Evolutionary conservation across 2,329 filamentous ascomycete genomes (phyloP).

Genomic region (Beauveria sp.): DNA sequence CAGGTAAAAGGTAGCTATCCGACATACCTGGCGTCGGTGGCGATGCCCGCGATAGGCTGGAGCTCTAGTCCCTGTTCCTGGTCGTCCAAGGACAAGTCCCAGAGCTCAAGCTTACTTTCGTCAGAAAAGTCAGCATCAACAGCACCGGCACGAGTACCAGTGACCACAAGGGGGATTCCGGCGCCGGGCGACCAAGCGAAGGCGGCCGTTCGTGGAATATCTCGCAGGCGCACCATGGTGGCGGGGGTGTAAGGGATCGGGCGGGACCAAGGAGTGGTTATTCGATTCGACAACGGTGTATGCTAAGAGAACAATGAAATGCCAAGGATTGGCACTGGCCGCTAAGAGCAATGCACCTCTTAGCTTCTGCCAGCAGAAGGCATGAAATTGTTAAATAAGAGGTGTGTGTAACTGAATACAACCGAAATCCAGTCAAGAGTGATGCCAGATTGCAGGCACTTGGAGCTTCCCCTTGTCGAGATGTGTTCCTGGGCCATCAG

Average conservation of each 20-base stretch:
- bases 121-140: constrained; percentile 97
- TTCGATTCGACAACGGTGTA: constrained; percentile 14
- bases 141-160: constrained; percentile 88
- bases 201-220: constrained; percentile 92
- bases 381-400: constrained; percentile 16
- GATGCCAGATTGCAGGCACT: constrained; percentile 40
- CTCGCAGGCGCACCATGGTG: constrained; percentile 88
- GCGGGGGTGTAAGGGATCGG: constrained; percentile 23
- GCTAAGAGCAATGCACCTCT: constrained; percentile 16
- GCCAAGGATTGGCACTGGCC: constrained; percentile 17
- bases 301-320: constrained; percentile 13
- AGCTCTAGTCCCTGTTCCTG: constrained; percentile 71
- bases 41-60: constrained; percentile 74
- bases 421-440: constrained; percentile 20
- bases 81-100: constrained; percentile 83
- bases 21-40: constrained; percentile 77
- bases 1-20: neutral
- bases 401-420: constrained; percentile 12
- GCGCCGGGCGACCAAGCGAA: constrained; percentile 92
- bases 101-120: constrained; percentile 92
- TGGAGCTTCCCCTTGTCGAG: constrained; percentile 21
- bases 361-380: constrained; percentile 25
- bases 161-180: constrained; percentile 74
- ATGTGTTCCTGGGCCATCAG: constrained; percentile 10
- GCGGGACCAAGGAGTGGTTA: constrained; percentile 13